A percentile compares a stretch with the other conserved stretches of the same genome.
phyloP scores from a whole-genome alignment of 345 rosid species.

The Dimocarpus longan region DNA sequence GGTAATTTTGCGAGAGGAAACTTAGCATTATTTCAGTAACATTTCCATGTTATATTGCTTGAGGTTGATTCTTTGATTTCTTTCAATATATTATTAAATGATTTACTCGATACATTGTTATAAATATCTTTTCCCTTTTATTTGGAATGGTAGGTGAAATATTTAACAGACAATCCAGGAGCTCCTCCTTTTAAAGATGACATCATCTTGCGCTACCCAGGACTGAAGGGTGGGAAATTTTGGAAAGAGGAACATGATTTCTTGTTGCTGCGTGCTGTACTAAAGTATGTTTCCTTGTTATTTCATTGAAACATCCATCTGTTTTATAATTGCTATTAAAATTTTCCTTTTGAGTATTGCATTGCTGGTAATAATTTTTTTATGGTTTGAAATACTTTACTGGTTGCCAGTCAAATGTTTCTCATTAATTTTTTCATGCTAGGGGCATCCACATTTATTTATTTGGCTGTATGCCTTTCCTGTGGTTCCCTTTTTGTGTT shows the following conservation, averaged over 20 bases:
- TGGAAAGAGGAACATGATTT: slow-evolving; percentile 97
- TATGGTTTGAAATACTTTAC: slow-evolving; percentile 1
- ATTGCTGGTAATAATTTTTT: neutral
- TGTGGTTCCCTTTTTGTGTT: neutral
- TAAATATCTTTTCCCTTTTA: slow-evolving; percentile 12
- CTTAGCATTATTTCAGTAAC: neutral
- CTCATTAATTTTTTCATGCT: neutral
- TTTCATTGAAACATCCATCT: slow-evolving; percentile 4
- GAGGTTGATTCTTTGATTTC: slow-evolving; percentile 21
- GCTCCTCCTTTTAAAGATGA: slow-evolving; percentile 63
- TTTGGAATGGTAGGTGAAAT: slow-evolving; percentile 52
- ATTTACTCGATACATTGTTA: slow-evolving; percentile 18
- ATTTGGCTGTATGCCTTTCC: neutral
- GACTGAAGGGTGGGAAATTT: slow-evolving; percentile 74
- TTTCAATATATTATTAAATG: slow-evolving; percentile 18
- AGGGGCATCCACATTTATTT: neutral
- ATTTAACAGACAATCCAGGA: slow-evolving; percentile 55
- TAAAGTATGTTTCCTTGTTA: slow-evolving; percentile 59
- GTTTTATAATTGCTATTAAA: neutral
- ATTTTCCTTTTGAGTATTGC: neutral
- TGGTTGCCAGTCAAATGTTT: neutral
- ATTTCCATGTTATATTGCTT: slow-evolving; percentile 16
- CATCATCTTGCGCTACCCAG: slow-evolving; percentile 69
- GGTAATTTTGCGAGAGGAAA: slow-evolving; percentile 45
- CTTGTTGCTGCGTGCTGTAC: slow-evolving; percentile 72